Conservation (phyloP, 1,284 basidiomycete species). For the Porodaedalea pini region DNA sequence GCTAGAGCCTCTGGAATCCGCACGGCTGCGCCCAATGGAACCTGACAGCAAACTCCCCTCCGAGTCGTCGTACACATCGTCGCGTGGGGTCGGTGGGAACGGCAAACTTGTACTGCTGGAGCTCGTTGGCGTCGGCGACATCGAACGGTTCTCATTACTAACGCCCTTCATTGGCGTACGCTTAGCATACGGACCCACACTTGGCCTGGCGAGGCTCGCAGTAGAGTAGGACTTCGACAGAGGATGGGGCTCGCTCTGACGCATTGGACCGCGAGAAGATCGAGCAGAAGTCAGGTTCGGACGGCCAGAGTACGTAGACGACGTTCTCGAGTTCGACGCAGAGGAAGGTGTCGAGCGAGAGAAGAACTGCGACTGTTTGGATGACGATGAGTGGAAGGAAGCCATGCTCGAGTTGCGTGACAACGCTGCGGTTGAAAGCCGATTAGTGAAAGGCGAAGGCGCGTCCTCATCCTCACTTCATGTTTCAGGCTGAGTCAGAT, state of each 20-base stretch:
- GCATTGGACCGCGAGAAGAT: neutral
- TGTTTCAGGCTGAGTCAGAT: slow-evolving; percentile 34
- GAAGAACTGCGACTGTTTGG: slow-evolving; percentile 9
- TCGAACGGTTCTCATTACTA: slow-evolving; percentile 2
- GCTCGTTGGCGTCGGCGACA: slow-evolving; percentile 19
- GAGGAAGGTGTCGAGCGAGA: slow-evolving; percentile 7
- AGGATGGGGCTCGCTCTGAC: slow-evolving; percentile 1
- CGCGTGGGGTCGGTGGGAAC: slow-evolving; percentile 16
- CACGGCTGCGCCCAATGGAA: neutral
- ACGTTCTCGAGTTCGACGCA: neutral
- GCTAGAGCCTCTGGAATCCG: neutral
- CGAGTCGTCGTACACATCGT: slow-evolving; percentile 6
- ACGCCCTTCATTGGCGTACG: neutral
- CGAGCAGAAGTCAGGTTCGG: neutral
- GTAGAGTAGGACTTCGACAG: slow-evolving; percentile 13
- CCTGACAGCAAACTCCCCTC: neutral
- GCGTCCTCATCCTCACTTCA: slow-evolving; percentile 72
- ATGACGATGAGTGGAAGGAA: slow-evolving; percentile 11
- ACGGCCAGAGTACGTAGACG: neutral
- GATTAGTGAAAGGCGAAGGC: slow-evolving; percentile 65
- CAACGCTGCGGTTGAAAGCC: slow-evolving; percentile 50
- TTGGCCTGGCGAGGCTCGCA: neutral
- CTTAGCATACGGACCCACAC: neutral
- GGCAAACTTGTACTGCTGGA: slow-evolving; percentile 16
- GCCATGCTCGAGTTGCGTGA: slow-evolving; percentile 23